Percentiles rank a stretch among this genome's conserved stretches.
phyloP scores from a whole-genome alignment of 352 stramenopile species.

The Saprolegnia diclina region DNA sequence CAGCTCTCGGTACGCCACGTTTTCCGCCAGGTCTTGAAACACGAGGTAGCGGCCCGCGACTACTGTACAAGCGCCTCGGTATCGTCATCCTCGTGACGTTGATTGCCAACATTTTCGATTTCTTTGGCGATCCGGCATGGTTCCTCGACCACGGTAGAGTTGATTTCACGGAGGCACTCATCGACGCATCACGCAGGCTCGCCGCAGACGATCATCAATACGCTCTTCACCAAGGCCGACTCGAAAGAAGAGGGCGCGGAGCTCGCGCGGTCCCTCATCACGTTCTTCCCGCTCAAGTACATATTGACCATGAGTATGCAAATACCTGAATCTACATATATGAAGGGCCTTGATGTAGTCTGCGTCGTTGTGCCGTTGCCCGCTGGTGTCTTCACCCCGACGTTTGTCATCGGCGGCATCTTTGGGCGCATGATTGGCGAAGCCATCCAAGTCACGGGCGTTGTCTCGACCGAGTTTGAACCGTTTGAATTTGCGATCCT shows the following conservation, averaged over 20 bases:
- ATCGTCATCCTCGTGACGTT: conserved; percentile 54
- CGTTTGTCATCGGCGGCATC: conserved; percentile 80
- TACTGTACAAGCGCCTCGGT: conserved; percentile 49
- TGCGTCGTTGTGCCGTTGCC: conserved; percentile 71
- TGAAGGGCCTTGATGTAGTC: conserved; percentile 23
- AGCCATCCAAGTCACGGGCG: conserved; percentile 54
- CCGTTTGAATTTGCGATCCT: conserved; percentile 92
- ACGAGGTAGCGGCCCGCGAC: conserved; percentile 2
- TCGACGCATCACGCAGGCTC: conserved; percentile 11
- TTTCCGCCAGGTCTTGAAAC: background rate
- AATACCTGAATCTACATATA: background rate
- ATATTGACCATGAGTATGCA: conserved; percentile 46
- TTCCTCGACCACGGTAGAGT: conserved; percentile 63
- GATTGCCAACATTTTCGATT: conserved; percentile 63
- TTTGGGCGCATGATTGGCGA: conserved; percentile 76
- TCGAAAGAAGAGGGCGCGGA: conserved; percentile 17
- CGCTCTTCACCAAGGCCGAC: conserved; percentile 35
- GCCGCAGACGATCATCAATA: conserved; percentile 33
- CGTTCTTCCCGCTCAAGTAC: conserved; percentile 71
- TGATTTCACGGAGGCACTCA: background rate
- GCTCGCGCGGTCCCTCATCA: conserved; percentile 70
- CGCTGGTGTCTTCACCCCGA: conserved; percentile 74
- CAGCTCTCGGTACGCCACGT: conserved; percentile 1
- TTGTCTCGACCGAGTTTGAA: conserved; percentile 64
- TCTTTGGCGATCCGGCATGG: conserved; percentile 75